Evolutionary conservation across 2,329 filamentous ascomycete genomes (phyloP), one percentile per base, ranked within the genome.

Genomic region (Stachybotrys echinatus): DNA sequence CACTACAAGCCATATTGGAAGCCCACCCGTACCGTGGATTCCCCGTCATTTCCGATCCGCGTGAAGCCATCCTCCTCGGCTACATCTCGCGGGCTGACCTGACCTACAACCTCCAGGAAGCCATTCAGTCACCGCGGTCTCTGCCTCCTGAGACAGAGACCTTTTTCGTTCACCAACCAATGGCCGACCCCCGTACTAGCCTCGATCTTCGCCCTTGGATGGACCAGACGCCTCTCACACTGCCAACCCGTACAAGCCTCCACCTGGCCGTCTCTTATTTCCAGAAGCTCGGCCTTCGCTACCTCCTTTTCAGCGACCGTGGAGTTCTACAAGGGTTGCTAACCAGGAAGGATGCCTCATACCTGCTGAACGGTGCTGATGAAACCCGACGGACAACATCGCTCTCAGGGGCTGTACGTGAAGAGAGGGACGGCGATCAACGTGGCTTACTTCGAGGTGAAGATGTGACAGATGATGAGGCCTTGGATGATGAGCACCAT

Each of bases 311-410:
- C 65, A 84, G 83, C 38, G 89, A 96, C 56, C 81, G 85, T 45
- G 94, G 94, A 19, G 81, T 82, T 46, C 71, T 99, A 38, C 85
- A 89, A 65, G 94, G 94, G 0, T 68, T 99, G 45, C 73, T 97
- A 58, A 99, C 94, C 19, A 97, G 97, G 75, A 99, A 99, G 74
- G 94, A 99, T 69, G 85, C 95, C 31, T 97, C 92, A 89, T 92
- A 89, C 66, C 84, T 97, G 38, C 75, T 97, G 43, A 90, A 96
- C 63, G 89, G 87, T 40, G 84, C 83, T 10, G 85, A 87, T 55
- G 81, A 85, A 65, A 80, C 79, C 49, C 71, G 77, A 22, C 70
- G 74, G 19, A 73, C 67, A 5, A 62, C 61, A 48, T 63, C 61
- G 7, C 61, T 64, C 48, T 56, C 59, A 14, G 70, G 71, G 2